These are phyloP conservation scores for Phytophthora fragariaefolia DNA, from an alignment of 352 stramenopile species.

Conservation along the genomic window DNA sequence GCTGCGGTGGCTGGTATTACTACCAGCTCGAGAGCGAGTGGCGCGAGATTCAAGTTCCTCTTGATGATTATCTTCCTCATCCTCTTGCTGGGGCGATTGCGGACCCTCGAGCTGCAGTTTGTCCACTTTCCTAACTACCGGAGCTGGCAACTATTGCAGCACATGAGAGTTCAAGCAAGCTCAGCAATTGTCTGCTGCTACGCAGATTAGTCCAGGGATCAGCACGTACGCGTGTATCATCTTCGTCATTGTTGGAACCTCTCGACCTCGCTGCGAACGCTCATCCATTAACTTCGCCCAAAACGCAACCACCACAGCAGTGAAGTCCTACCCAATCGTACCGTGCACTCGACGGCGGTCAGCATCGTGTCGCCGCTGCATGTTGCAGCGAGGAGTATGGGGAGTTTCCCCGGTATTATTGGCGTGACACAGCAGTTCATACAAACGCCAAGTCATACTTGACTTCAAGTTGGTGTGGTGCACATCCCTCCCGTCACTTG, in stretches of 20 bases:
- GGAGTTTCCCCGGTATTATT: slow-evolving; percentile 29
- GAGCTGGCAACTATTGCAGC: slow-evolving; percentile 23
- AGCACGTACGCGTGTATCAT: slow-evolving; percentile 24
- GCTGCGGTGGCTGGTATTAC: slow-evolving; percentile 18
- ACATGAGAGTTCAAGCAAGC: background rate
- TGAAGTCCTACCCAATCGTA: slow-evolving; percentile 3
- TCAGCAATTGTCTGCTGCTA: no score
- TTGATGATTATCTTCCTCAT: slow-evolving; percentile 31
- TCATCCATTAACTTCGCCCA: slow-evolving; percentile 8
- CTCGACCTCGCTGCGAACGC: slow-evolving; percentile 23
- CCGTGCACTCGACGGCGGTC: slow-evolving; percentile 9
- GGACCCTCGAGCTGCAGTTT: slow-evolving; percentile 53
- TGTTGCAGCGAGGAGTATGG: slow-evolving; percentile 18
- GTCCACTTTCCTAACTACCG: slow-evolving; percentile 26
- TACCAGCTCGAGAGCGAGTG: slow-evolving; percentile 32
- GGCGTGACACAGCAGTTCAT: background rate
- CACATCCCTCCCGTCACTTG: slow-evolving; percentile 30
- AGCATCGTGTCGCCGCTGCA: slow-evolving; percentile 27
- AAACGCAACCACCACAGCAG: background rate
- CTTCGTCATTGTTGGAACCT: slow-evolving; percentile 20
- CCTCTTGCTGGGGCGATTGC: slow-evolving; percentile 45
- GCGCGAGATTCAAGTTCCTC: slow-evolving; percentile 31
- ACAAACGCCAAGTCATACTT: slow-evolving; percentile 24
- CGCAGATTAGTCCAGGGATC: no score
- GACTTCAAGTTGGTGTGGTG: slow-evolving; percentile 43